Percentiles rank a stretch among this genome's conserved stretches.
These are phyloP conservation scores for Ustilago curta DNA, from an alignment of 1,284 basidiomycete species.

Conservation along the genomic window DNA sequence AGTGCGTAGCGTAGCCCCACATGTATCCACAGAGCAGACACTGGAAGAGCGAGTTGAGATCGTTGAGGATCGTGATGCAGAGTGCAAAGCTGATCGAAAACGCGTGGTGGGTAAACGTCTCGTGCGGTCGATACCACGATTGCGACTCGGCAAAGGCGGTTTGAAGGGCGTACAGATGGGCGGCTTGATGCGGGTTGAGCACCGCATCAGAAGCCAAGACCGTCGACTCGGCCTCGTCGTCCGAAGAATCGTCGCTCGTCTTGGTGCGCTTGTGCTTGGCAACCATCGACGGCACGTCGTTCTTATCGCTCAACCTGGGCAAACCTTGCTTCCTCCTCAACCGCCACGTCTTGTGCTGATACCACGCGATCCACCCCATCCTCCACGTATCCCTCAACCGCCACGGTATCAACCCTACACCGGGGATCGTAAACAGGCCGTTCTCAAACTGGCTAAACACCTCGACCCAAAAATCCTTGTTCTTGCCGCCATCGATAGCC, in stretches of 20 bases:
- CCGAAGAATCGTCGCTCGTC: slow-evolving; percentile 28
- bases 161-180: slow-evolving; percentile 34
- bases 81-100: slow-evolving; percentile 74
- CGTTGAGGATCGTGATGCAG: slow-evolving; percentile 73
- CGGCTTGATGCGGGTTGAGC: slow-evolving; percentile 29
- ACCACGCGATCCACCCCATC: slow-evolving; percentile 78
- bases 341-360: slow-evolving; percentile 42
- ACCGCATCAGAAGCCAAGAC: slow-evolving; percentile 25
- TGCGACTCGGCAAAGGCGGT: slow-evolving; percentile 40
- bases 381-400: slow-evolving; percentile 82
- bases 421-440: slow-evolving; percentile 82
- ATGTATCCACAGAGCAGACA: slow-evolving; percentile 47
- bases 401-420: slow-evolving; percentile 76
- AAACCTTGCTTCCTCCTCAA: slow-evolving; percentile 37
- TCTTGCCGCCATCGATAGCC: slow-evolving; percentile 41
- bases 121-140: slow-evolving; percentile 84
- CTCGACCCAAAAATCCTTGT: slow-evolving; percentile 75
- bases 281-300: slow-evolving; percentile 64
- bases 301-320: slow-evolving; percentile 37
- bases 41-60: slow-evolving; percentile 85
- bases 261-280: slow-evolving; percentile 70
- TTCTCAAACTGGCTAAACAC: slow-evolving; percentile 82
- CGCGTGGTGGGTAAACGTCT: slow-evolving; percentile 83
- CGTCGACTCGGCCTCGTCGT: slow-evolving; percentile 1
- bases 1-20: slow-evolving; percentile 69